Conservation (phyloP, 306 rosid genomes). For the Psophocarpus tetragonolobus region DNA sequence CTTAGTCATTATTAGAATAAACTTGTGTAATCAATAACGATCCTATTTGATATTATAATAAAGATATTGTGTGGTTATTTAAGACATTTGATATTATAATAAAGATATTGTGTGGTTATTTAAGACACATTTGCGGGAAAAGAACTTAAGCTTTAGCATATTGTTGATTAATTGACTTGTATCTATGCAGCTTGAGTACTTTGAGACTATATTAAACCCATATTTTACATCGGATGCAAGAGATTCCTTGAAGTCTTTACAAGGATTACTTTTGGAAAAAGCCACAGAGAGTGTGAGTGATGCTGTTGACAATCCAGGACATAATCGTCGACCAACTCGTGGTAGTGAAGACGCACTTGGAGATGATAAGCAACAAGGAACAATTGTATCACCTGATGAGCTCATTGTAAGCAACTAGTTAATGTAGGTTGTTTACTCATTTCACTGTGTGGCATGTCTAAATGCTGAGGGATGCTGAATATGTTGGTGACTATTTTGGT, state of each 20-base stretch:
- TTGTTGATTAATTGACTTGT: slow-evolving; percentile 36
- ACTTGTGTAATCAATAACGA: no score
- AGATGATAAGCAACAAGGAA: slow-evolving; percentile 79
- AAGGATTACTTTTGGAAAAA: slow-evolving; percentile 91
- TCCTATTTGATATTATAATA: no score
- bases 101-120: no score
- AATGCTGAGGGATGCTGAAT: neutral
- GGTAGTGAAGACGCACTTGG: slow-evolving; percentile 89
- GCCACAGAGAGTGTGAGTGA: slow-evolving; percentile 84
- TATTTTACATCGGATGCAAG: slow-evolving; percentile 94
- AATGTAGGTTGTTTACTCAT: slow-evolving; percentile 3
- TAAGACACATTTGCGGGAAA: no score
- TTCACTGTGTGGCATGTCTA: neutral
- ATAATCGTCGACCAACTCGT: slow-evolving; percentile 88
- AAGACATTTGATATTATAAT: no score
- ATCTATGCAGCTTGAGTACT: slow-evolving; percentile 92
- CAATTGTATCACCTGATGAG: slow-evolving; percentile 83
- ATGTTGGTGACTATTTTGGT: neutral
- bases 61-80: no score
- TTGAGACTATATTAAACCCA: slow-evolving; percentile 87
- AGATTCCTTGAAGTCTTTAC: slow-evolving; percentile 88
- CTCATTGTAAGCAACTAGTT: slow-evolving; percentile 74
- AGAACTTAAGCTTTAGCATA: neutral
- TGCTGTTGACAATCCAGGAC: slow-evolving; percentile 79
- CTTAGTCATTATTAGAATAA: no score